These are phyloP conservation scores for Aleurites moluccanus DNA, from an alignment of 441 rosid genomes.

Conservation along the genomic window DNA sequence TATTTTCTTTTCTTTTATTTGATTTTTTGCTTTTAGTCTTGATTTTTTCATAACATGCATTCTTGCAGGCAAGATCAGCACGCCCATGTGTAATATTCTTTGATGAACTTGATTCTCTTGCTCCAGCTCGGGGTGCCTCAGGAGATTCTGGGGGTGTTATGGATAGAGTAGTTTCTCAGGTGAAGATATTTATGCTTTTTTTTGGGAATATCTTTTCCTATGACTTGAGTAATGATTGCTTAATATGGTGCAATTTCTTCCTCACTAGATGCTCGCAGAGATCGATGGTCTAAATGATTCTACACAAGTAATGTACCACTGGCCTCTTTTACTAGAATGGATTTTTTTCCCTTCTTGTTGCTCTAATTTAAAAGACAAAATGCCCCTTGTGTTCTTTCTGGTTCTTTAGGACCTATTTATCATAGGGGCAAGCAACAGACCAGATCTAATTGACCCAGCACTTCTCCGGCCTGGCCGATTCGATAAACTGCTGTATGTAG, in stretches of 20 bases:
- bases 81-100: slow-evolving; percentile 98
- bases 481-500: slow-evolving; percentile 90
- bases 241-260: slow-evolving; percentile 20
- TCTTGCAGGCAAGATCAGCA: slow-evolving; percentile 85
- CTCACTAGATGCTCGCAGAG: slow-evolving; percentile 88
- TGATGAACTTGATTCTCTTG: slow-evolving; percentile 98
- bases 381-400: slow-evolving; percentile 7
- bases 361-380: slow-evolving; percentile 9
- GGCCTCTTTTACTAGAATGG: background rate
- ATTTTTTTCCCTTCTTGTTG: slow-evolving; percentile 12
- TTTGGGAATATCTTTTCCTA: slow-evolving; percentile 12
- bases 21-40: background rate
- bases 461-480: slow-evolving; percentile 96
- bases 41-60: slow-evolving; percentile 9
- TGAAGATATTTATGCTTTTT: slow-evolving; percentile 32
- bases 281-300: slow-evolving; percentile 92
- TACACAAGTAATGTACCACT: slow-evolving; percentile 47
- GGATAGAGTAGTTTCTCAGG: slow-evolving; percentile 99
- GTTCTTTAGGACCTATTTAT: slow-evolving; percentile 71
- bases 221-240: slow-evolving; percentile 10
- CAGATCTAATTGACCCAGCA: slow-evolving; percentile 95
- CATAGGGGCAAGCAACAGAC: slow-evolving; percentile 97
- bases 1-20: background rate
- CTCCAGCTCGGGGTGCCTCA: slow-evolving; percentile 98
- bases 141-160: slow-evolving; percentile 99